These are phyloP conservation scores for Mortierella polycephala DNA, from an alignment of 371 early-diverging fungal genomes.

Conservation along the genomic window DNA sequence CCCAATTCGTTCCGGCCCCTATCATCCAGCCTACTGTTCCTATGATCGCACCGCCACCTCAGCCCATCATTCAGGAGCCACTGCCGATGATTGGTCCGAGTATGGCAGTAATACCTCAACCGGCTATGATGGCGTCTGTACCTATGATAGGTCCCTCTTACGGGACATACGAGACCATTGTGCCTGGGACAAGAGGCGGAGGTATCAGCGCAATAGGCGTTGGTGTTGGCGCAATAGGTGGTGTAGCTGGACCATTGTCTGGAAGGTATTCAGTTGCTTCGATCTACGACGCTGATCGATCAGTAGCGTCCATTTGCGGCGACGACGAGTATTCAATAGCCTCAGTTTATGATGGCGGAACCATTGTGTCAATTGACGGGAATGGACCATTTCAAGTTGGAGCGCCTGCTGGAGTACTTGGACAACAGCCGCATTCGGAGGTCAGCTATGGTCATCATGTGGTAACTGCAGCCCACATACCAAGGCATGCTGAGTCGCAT, in stretches of 20 bases:
- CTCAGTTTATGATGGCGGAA: conserved; percentile 27
- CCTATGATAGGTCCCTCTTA: conserved; percentile 15
- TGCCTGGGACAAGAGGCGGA: conserved; percentile 20
- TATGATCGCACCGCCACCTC: conserved; percentile 11
- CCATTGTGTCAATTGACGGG: conserved; percentile 19
- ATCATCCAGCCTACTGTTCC: conserved; percentile 6
- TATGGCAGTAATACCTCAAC: background rate
- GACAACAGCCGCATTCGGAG: conserved; percentile 12
- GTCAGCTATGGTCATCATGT: conserved; percentile 17
- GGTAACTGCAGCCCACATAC: conserved; percentile 22
- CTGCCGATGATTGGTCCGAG: background rate
- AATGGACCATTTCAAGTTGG: conserved; percentile 1
- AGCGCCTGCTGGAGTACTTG: background rate
- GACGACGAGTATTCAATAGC: conserved; percentile 20
- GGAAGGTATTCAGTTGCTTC: conserved; percentile 32
- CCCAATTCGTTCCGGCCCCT: conserved; percentile 1
- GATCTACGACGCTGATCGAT: conserved; percentile 26
- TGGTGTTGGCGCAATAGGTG: background rate
- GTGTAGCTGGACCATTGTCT: conserved; percentile 1
- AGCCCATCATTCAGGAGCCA: conserved; percentile 10
- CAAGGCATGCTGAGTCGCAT: conserved; percentile 1
- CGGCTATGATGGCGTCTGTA: conserved; percentile 4
- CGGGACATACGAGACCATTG: conserved; percentile 41
- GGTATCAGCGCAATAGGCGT: conserved; percentile 1
- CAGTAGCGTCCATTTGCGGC: conserved; percentile 25